A percentile compares a stretch with the other conserved stretches of the same genome.
These are phyloP conservation scores for Clitopilus hobsonii DNA, from an alignment of 768 basidiomycete genomes.

Conservation along the genomic window DNA sequence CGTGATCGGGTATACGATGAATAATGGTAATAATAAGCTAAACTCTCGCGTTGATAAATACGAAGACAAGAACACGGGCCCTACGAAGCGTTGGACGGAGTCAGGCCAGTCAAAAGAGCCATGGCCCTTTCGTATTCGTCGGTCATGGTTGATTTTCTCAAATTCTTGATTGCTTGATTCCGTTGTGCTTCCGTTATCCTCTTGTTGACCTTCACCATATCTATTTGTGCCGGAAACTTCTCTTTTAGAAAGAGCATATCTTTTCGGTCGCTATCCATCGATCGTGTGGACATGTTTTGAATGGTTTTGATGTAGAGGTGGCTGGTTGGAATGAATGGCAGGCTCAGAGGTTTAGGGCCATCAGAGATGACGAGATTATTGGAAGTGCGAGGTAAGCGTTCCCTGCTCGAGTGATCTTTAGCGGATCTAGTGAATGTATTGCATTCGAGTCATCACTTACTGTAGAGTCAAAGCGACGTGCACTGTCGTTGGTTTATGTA, in stretches of 20 bases:
- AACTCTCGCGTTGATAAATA: no score
- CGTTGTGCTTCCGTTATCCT: slow-evolving; percentile 5
- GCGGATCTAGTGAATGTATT: neutral
- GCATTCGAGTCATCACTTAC: slow-evolving; percentile 4
- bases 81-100: neutral
- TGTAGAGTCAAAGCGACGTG: slow-evolving; percentile 7
- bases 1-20: no score
- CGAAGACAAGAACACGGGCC: no score
- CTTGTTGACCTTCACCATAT: slow-evolving; percentile 5
- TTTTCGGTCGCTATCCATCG: slow-evolving; percentile 8
- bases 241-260: slow-evolving; percentile 6
- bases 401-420: neutral
- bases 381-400: neutral
- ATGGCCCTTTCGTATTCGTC: neutral
- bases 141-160: neutral
- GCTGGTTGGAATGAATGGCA: slow-evolving; percentile 6
- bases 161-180: slow-evolving; percentile 3
- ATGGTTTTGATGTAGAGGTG: slow-evolving; percentile 8
- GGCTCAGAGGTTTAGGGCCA: slow-evolving; percentile 3
- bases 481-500: slow-evolving; percentile 6
- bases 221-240: slow-evolving; percentile 1
- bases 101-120: neutral
- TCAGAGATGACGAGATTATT: slow-evolving; percentile 1
- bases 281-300: neutral
- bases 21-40: no score